Evolutionary conservation across 139 green algal species (phyloP).

Genomic region (Chlamydomonas eustigma): DNA sequence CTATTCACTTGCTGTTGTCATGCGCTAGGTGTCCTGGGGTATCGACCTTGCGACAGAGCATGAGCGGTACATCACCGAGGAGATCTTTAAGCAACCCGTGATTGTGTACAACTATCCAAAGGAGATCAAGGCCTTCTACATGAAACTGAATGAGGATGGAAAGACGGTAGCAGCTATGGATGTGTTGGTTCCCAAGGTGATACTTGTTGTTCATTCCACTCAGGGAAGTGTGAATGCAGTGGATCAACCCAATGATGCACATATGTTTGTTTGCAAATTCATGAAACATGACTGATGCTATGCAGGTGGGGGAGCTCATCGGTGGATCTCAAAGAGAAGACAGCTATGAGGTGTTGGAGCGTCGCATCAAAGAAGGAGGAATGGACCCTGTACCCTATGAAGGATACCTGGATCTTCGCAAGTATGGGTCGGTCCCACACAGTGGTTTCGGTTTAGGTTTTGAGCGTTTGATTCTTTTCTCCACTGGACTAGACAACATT

Average conservation of each 20-base stretch:
- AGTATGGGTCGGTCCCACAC: constrained; percentile 92
- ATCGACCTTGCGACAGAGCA: constrained; percentile 90
- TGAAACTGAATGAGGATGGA: constrained; percentile 93
- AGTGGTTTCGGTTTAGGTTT: constrained; percentile 96
- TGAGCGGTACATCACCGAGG: constrained; percentile 92
- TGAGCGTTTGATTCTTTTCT: constrained; percentile 96
- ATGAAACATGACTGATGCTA: not conserved
- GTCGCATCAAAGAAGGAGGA: constrained; percentile 62
- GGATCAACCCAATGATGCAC: no score
- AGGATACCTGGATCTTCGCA: constrained; percentile 92
- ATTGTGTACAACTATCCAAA: constrained; percentile 98
- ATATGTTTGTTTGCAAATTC: not conserved
- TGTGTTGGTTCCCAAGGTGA: constrained; percentile 92
- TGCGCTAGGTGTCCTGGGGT: constrained; percentile 75
- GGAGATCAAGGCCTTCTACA: constrained; percentile 92
- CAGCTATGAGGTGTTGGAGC: constrained; percentile 57
- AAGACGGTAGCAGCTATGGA: constrained; percentile 98
- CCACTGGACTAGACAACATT: constrained; percentile 99
- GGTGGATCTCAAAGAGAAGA: constrained; percentile 91
- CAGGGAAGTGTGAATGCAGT: no score
- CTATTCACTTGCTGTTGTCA: not conserved
- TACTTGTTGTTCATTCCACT: no score
- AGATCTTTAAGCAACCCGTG: constrained; percentile 88
- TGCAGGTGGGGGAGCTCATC: constrained; percentile 84
- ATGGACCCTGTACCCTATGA: constrained; percentile 80